Percentiles rank a stretch among this genome's conserved stretches.
phyloP scores from a whole-genome alignment of 345 rosid genomes.

The Toxicodendron radicans region DNA sequence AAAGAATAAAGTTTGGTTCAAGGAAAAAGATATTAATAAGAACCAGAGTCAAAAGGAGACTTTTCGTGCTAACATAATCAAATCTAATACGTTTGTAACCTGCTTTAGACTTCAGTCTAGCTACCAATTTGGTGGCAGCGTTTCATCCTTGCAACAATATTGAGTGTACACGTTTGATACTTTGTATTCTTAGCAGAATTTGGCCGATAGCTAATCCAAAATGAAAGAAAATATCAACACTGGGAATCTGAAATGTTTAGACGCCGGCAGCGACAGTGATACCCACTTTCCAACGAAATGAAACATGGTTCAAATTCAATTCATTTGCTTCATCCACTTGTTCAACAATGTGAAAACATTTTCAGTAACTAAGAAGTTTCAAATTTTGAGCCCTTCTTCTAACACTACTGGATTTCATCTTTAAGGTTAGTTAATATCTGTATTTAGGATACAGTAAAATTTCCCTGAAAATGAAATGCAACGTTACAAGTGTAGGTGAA shows the following conservation, averaged over 20 bases:
- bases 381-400: too few relatives aligned
- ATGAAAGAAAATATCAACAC: neutral
- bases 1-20: neutral
- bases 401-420: too few relatives aligned
- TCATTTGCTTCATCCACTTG: neutral
- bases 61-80: neutral
- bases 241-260: neutral
- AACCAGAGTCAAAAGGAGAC: neutral
- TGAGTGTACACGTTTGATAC: too few relatives aligned
- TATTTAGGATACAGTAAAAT: too few relatives aligned
- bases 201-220: too few relatives aligned
- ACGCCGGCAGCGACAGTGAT: constrained; percentile 5
- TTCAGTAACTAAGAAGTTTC: too few relatives aligned
- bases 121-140: neutral
- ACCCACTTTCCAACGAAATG: neutral
- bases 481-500: too few relatives aligned
- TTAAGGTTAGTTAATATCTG: too few relatives aligned
- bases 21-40: neutral
- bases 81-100: neutral
- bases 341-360: too few relatives aligned
- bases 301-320: constrained; percentile 1
- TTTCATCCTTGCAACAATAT: too few relatives aligned
- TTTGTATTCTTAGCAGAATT: too few relatives aligned
- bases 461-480: too few relatives aligned
- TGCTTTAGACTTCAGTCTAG: neutral